Evolutionary conservation across 2,329 filamentous ascomycete species (phyloP).

Genomic region (Botrytis paeoniae): DNA sequence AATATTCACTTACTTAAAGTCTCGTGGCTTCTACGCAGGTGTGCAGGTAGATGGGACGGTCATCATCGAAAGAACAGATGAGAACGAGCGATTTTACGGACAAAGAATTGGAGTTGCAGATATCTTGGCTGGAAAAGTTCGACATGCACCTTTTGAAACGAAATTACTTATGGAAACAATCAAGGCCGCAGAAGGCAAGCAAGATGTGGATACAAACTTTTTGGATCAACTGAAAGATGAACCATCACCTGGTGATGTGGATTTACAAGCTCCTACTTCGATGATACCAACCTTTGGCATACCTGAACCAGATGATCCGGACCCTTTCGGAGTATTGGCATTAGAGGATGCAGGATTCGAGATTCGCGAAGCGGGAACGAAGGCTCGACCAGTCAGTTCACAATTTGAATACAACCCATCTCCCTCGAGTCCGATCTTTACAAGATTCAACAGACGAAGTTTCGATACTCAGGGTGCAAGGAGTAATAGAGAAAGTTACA

Average conservation of each 20-base stretch:
- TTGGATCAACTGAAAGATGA: conserved; percentile 62
- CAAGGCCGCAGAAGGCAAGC: conserved; percentile 81
- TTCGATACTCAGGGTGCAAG: conserved; percentile 60
- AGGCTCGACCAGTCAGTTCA: conserved; percentile 69
- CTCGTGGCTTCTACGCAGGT: conserved; percentile 81
- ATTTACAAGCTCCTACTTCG: conserved; percentile 45
- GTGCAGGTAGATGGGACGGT: conserved; percentile 85
- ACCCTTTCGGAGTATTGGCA: conserved; percentile 87
- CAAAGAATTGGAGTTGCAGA: conserved; percentile 59
- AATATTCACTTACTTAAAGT: conserved; percentile 85
- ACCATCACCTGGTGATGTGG: conserved; percentile 73
- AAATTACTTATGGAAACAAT: conserved; percentile 64
- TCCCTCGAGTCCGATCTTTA: conserved; percentile 69
- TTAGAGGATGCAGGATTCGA: conserved; percentile 87
- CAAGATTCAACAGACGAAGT: conserved; percentile 59
- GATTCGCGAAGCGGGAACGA: conserved; percentile 84
- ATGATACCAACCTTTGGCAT: conserved; percentile 65
- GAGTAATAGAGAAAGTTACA: conserved; percentile 71
- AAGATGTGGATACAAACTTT: conserved; percentile 65
- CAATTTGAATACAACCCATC: conserved; percentile 79
- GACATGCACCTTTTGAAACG: conserved; percentile 39
- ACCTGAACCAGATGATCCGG: conserved; percentile 75
- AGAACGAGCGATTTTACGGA: conserved; percentile 84
- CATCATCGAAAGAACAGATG: conserved; percentile 80
- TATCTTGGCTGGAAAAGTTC: conserved; percentile 48